Percentiles rank a stretch among this genome's conserved stretches.
These are phyloP conservation scores for Solanum etuberosum DNA, from an alignment of 257 asterid species.

Conservation along the genomic window DNA sequence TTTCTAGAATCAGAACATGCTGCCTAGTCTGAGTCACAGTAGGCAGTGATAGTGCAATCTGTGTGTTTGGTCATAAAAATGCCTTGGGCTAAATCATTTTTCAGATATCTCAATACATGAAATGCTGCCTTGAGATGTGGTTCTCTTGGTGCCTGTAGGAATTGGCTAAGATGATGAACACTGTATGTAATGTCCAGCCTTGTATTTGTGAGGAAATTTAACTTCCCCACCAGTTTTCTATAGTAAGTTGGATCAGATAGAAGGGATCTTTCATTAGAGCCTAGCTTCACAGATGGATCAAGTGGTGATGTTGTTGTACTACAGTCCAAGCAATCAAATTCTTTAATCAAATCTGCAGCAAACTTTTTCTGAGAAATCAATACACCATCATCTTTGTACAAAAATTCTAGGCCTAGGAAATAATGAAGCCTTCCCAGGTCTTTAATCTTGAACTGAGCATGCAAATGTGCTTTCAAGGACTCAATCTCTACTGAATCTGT, in stretches of 20 bases:
- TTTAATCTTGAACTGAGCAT: neutral
- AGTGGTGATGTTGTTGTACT: no score
- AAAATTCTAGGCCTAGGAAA: neutral
- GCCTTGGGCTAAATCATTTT: neutral
- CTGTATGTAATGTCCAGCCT: neutral
- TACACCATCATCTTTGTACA: neutral
- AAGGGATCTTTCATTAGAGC: neutral
- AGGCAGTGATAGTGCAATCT: neutral
- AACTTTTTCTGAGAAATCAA: neutral
- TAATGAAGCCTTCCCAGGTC: neutral
- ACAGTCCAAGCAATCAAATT: no score
- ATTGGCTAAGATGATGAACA: neutral
- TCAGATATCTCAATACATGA: neutral
- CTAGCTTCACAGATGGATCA: no score
- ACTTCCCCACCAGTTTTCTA: neutral
- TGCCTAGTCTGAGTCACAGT: neutral
- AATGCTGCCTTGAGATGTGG: neutral
- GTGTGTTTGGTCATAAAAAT: neutral
- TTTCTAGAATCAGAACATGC: neutral
- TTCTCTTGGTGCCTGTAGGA: neutral
- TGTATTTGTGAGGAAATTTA: no score
- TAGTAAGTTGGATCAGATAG: neutral
- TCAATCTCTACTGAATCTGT: no score
- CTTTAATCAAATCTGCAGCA: neutral
- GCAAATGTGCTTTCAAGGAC: neutral